Base-by-base conservation (phyloP, 2,329 filamentous ascomycete genomes). In the Ophiostoma novo-ulmi region DNA sequence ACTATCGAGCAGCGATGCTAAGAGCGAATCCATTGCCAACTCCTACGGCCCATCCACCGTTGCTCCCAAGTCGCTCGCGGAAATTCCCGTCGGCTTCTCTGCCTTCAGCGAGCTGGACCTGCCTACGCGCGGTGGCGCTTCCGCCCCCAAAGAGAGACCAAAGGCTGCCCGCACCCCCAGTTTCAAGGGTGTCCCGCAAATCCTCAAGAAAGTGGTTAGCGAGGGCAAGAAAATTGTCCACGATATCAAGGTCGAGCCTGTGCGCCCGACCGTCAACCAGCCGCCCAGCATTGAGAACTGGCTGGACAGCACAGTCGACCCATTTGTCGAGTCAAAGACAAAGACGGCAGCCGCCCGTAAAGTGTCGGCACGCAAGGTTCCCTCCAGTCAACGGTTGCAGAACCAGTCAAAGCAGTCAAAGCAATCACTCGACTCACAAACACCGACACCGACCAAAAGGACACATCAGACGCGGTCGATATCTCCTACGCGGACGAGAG, bases 61-160 rank as follows among this genome's bases (percentile, higher is more conserved):
- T 8, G 77, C 83, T 4, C 82, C 81, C 44, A 87, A 87, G 73
- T 85, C 85, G 2, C 76, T 89, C 44, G 86, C 85, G 20, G 87
- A 89, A 52, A 86, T 89, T 67, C 87, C 87, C 0, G 85, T 89
- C 76, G 88, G 88, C 6, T 85, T 86, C 73, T 89, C 88, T 22
- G 88, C 88, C n/a, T 89, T 90, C 74, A 89, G 86, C 74, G 87
- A 87, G 75, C 80, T 89, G 7, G 87, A 89, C 69, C 77, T 89
- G 1, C 83, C 87, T 0, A 75, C 84, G 0, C 81, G 82, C 26
- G 82, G 82, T 6, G 20, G 80, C 84, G 69, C 35, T 22, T 6
- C 36, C 10, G 79, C 82, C n/a, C 78, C 79, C 38, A 82, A 71
- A 77, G 77, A 52, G 80, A 81, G 76, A 78, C 78, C 80, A 39